Evolutionary conservation across 768 basidiomycete species (phyloP), one percentile per base, ranked within the genome.

Genomic region (Leccinum subgranulosum): DNA sequence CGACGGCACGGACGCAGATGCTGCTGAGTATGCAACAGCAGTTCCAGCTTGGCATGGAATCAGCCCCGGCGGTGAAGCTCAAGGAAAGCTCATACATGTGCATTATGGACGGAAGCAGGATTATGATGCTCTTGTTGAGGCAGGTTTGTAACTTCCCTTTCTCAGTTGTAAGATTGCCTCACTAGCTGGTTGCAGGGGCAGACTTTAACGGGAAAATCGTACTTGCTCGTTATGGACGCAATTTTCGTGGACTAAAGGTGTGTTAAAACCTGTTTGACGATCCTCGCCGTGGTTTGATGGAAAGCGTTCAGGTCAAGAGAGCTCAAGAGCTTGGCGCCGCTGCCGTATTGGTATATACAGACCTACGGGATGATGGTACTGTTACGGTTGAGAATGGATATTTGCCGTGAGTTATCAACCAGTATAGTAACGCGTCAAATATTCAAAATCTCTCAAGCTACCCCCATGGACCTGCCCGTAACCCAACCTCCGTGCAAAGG

Each of bases 161-260:
- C 39, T 5, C 17, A 11, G 3, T 29, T 51, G 27, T 29, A 8
- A 19, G 17, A 53, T 21, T 49, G 1, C 39, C 49, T 59, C 39
- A 66, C 17, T 6, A n/a, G 19, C 29, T 51, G 29, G 29, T 53
- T 49, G 12, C 59, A 80, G 90, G 87, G 19, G 79, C 73, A 19
- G 78, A 94, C 65, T 76, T 96, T 55, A 86, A 80, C 0, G 92
- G 86, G 36, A 88, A 87, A 63, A 85, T 97, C 55, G 88, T 88
- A 21, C 75, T 98, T 41, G 80, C 82, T 27, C 86, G 92, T 45
- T 92, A 94, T 68, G 90, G 88, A 2, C 75, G 73, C 5, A 80
- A 84, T 58, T 94, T 92, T 77, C 86, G 96, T 65, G 96, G 96
- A n/a, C 76, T 98, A 12, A 98, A 95, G 82, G 87, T 88, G 47